Base-by-base conservation (phyloP, 306 rosid species). In the Prinsepia uniflora region DNA sequence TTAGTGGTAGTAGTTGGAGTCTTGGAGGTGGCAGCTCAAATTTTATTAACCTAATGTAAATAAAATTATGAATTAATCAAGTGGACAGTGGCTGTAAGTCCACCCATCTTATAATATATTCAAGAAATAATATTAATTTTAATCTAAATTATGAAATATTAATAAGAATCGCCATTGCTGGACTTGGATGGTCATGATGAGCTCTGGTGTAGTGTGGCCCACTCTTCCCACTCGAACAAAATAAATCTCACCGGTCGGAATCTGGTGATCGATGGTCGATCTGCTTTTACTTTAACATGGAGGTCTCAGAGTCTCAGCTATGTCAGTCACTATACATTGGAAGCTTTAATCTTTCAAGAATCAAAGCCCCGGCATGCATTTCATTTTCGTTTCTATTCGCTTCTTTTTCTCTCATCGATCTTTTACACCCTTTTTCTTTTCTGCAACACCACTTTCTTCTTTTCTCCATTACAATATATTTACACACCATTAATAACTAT, bases 281-380 rank as follows among this genome's bases (percentile, higher is more conserved):
- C 4, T 30, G 36, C 36, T 30, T 30, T 30, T 2, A 30, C 36
- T 30, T 30, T 30, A 30, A 18, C 3, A 15, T 8, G 44, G 34
- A 66, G 36, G 62, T 57, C 12, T 30, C 36, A 30, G 36, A 30
- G 36, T 30, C 36, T 30, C 36, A 30, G 36, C 71, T 20, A 45
- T 67, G 15, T 45, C 62, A 6, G 66, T 19, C 73, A 20, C 18
- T 36, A 19, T 8, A 24, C 2, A 19, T 48, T 30, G 3, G 63
- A 40, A 45, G 65, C 74, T 70, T 70, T 65, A 30, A 44, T 65
- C 78, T 64, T 73, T 24, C 56, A 64, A 22, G 55, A 61, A 24
- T 24, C 36, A 30, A 30, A 30, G 4, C 36, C 4, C 36, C 36
- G 36, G 36, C 36, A 30, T 30, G 36, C 36, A 30, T 30, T 30